phyloP scores from a whole-genome alignment of 2,329 filamentous ascomycete genomes.

The Fusarium algeriense region DNA sequence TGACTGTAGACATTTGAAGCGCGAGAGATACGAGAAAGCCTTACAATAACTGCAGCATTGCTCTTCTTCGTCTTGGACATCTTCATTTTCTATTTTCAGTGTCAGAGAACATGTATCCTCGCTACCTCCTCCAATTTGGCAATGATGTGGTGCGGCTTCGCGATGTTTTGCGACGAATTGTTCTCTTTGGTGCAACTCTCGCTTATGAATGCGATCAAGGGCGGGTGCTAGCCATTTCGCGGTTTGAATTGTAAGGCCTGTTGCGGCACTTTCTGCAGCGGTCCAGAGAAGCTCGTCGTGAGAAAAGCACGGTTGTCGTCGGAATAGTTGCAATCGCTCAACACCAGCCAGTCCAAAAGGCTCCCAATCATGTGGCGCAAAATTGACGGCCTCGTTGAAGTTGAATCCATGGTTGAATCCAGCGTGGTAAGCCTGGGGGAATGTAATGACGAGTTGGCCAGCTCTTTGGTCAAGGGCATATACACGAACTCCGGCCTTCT shows the following conservation, averaged over 20 bases:
- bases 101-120: constrained; percentile 68
- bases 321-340: constrained; percentile 85
- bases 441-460: constrained; percentile 95
- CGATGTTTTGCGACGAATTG: constrained; percentile 76
- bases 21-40: constrained; percentile 88
- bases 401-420: constrained; percentile 99
- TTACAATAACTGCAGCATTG: constrained; percentile 96
- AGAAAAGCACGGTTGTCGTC: constrained; percentile 94
- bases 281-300: constrained; percentile 96
- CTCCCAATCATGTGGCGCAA: constrained; percentile 95
- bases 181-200: constrained; percentile 77
- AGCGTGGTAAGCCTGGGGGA: constrained; percentile 96
- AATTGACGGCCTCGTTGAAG: constrained; percentile 99
- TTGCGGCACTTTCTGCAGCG: constrained; percentile 81
- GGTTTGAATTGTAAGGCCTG: constrained; percentile 79
- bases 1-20: constrained; percentile 85
- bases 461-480: constrained; percentile 96
- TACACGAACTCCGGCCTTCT: constrained; percentile 91
- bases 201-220: constrained; percentile 79
- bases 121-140: constrained; percentile 58
- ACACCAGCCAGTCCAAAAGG: constrained; percentile 89
- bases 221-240: constrained; percentile 96
- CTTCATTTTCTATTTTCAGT: constrained; percentile 75
- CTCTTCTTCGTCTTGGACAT: constrained; percentile 91
- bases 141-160: constrained; percentile 65